Percentiles rank a stretch among this genome's conserved stretches.
phyloP scores from a whole-genome alignment of 2,329 filamentous ascomycete genomes.

The Phyllosticta citribraziliensis region DNA sequence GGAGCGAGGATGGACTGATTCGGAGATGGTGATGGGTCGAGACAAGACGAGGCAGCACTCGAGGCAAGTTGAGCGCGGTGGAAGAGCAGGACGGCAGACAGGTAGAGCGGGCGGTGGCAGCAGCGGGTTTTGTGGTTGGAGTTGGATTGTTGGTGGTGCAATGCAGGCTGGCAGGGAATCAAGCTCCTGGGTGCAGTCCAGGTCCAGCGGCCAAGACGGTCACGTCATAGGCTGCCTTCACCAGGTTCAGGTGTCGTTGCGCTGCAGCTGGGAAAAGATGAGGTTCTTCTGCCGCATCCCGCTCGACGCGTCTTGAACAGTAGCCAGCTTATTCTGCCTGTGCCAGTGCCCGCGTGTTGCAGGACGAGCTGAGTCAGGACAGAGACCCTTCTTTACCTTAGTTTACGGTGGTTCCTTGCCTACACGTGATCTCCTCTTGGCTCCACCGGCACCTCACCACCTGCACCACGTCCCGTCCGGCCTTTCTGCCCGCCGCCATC shows the following conservation, averaged over 20 bases:
- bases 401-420: no score
- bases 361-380: no score
- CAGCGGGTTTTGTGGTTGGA: background rate
- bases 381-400: no score
- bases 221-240: conserved; percentile 5
- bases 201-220: conserved; percentile 1
- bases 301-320: no score
- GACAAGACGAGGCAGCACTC: background rate
- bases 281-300: no score
- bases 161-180: conserved; percentile 7
- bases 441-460: no score
- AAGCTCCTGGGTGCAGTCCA: background rate
- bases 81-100: background rate
- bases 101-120: background rate
- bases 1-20: background rate
- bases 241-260: background rate
- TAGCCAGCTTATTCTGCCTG: no score
- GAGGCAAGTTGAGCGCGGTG: background rate
- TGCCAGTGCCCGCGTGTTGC: no score
- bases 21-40: background rate
- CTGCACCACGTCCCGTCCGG: no score
- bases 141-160: background rate
- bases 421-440: no score
- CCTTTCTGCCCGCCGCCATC: background rate
- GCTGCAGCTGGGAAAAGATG: no score